A percentile compares a stretch with the other conserved stretches of the same genome.
These are phyloP conservation scores for Saccharomycodes ludwigii DNA, from an alignment of 805 yeast species.

Conservation along the genomic window DNA sequence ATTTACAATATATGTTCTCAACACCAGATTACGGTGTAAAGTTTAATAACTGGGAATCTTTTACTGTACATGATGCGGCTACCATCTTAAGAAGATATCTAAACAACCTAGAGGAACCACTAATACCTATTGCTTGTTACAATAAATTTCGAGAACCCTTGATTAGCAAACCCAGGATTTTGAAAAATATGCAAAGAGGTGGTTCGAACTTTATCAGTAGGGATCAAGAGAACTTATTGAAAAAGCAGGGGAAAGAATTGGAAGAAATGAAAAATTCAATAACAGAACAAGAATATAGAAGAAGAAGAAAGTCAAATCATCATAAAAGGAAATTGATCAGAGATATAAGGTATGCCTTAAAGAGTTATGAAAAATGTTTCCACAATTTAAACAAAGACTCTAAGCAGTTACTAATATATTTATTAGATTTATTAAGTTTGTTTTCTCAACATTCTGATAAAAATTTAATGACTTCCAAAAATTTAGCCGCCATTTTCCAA, in stretches of 20 bases:
- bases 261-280: slow-evolving; percentile 13
- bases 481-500: slow-evolving; percentile 91
- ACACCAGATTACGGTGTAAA: slow-evolving; percentile 82
- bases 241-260: slow-evolving; percentile 7
- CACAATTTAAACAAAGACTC: slow-evolving; percentile 48
- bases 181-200: slow-evolving; percentile 43
- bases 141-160: slow-evolving; percentile 72
- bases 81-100: slow-evolving; percentile 75
- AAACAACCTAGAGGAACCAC: slow-evolving; percentile 83
- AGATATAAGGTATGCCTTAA: slow-evolving; percentile 57
- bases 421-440: slow-evolving; percentile 74
- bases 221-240: slow-evolving; percentile 4
- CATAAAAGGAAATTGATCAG: slow-evolving; percentile 46
- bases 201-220: slow-evolving; percentile 4
- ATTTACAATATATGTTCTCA: slow-evolving; percentile 72
- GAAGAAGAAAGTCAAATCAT: slow-evolving; percentile 27
- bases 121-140: slow-evolving; percentile 68
- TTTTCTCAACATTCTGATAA: slow-evolving; percentile 67
- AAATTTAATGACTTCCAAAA: slow-evolving; percentile 85
- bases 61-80: slow-evolving; percentile 94
- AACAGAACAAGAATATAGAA: slow-evolving; percentile 23
- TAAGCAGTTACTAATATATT: slow-evolving; percentile 72
- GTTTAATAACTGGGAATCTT: slow-evolving; percentile 63
- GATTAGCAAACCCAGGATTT: slow-evolving; percentile 43
- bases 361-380: slow-evolving; percentile 58